phyloP scores from a whole-genome alignment of 495 filamentous ascomycete species.

The Xylaria telfairii region DNA sequence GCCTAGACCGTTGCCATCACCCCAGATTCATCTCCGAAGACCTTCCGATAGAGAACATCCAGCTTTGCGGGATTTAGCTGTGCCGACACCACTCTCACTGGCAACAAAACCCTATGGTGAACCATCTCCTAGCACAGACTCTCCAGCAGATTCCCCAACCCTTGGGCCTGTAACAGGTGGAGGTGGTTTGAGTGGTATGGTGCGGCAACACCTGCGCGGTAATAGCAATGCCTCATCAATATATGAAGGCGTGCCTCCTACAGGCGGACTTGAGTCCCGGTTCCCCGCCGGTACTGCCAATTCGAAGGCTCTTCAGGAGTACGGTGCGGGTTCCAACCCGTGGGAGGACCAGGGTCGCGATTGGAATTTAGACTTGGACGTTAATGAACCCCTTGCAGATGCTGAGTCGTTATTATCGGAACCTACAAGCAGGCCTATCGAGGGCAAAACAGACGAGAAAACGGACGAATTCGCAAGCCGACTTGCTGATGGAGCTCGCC shows the following conservation, averaged over 20 bases:
- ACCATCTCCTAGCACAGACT: constrained; percentile 35
- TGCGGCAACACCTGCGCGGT: constrained; percentile 83
- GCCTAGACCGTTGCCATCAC: constrained; percentile 30
- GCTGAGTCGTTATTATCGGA: constrained; percentile 35
- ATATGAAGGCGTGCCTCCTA: constrained; percentile 52
- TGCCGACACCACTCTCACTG: constrained; percentile 44
- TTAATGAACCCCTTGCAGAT: constrained; percentile 37
- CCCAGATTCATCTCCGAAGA: constrained; percentile 41
- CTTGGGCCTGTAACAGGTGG: constrained; percentile 62
- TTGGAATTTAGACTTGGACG: constrained; percentile 37
- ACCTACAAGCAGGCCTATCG: constrained; percentile 54
- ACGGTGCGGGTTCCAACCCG: constrained; percentile 53
- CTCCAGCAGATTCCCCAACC: constrained; percentile 76
- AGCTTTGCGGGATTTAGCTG: constrained; percentile 48
- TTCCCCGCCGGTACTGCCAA: constrained; percentile 43
- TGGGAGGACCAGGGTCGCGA: constrained; percentile 49
- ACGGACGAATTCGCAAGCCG: constrained; percentile 81
- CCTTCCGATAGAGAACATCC: constrained; percentile 54
- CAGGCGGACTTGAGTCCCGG: constrained; percentile 43
- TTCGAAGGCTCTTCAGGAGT: constrained; percentile 32
- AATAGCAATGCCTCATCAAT: constrained; percentile 84
- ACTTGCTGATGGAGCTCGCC: constrained; percentile 75
- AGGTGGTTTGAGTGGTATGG: constrained; percentile 77
- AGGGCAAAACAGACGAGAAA: constrained; percentile 70
- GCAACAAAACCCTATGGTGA: constrained; percentile 34